These are phyloP conservation scores for Naumovozyma baii DNA, from an alignment of 805 yeast genomes.

Conservation along the genomic window DNA sequence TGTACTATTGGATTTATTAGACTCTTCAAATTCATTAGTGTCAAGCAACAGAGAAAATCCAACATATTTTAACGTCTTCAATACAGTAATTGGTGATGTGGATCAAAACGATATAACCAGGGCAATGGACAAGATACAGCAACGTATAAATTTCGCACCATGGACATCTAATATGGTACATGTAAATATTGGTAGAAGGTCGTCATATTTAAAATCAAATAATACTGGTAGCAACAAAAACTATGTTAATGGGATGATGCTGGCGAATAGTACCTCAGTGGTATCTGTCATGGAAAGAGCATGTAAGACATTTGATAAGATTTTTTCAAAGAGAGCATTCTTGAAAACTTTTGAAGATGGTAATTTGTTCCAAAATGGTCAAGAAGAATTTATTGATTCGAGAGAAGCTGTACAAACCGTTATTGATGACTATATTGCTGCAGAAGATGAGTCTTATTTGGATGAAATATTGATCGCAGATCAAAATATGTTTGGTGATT, in stretches of 20 bases:
- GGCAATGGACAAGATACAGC: conserved; percentile 53
- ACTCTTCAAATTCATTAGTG: conserved; percentile 70
- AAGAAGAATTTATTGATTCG: conserved; percentile 65
- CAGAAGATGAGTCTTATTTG: conserved; percentile 44
- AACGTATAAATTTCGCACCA: conserved; percentile 67
- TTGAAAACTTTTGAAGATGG: conserved; percentile 59
- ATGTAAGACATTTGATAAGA: conserved; percentile 66
- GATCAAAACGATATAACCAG: conserved; percentile 67
- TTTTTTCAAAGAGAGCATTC: conserved; percentile 75
- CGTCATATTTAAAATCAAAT: conserved; percentile 39
- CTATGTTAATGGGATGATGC: conserved; percentile 67
- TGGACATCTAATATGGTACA: conserved; percentile 78
- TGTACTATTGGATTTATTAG: conserved; percentile 70
- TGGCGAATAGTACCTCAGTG: conserved; percentile 75
- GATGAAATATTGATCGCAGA: conserved; percentile 32
- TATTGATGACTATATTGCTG: conserved; percentile 69
- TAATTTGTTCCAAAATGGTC: conserved; percentile 31
- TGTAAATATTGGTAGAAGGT: conserved; percentile 63
- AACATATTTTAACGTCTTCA: conserved; percentile 58
- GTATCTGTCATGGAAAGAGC: conserved; percentile 56
- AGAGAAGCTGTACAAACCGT: conserved; percentile 65
- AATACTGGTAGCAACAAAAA: conserved; percentile 26
- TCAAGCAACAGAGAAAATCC: conserved; percentile 35
- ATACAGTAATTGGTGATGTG: conserved; percentile 52
- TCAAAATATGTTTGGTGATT: conserved; percentile 27